Percentiles rank a stretch among this genome's conserved stretches.
Evolutionary conservation across 2,329 filamentous ascomycete species (phyloP).

Genomic region (Botryotinia calthae): DNA sequence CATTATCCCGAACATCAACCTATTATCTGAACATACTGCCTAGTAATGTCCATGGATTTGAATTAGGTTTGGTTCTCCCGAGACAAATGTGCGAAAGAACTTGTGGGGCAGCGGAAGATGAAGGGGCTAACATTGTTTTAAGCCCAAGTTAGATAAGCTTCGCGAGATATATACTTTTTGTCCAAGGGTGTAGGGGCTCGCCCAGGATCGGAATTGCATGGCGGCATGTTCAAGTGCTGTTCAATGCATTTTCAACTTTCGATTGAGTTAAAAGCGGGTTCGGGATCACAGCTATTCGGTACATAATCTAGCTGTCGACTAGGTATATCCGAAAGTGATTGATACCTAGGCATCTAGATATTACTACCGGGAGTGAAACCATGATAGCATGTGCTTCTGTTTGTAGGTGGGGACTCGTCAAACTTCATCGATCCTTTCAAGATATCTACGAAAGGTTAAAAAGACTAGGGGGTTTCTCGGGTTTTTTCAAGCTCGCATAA

Average conservation of each 20-base stretch:
- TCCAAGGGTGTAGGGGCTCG: background rate
- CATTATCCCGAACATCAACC: conserved; percentile 3
- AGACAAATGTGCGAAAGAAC: conserved; percentile 7
- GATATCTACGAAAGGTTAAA: background rate
- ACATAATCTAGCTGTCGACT: background rate
- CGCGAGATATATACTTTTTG: background rate
- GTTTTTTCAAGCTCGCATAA: background rate
- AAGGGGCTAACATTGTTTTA: background rate
- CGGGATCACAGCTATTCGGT: conserved; percentile 10
- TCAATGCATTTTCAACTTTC: conserved; percentile 11
- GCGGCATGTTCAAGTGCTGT: conserved; percentile 16
- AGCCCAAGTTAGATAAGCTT: conserved; percentile 10
- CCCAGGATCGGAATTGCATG: conserved; percentile 15
- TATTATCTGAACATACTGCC: background rate
- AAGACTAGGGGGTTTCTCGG: background rate
- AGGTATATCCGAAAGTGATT: background rate
- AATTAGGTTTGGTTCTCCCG: conserved; percentile 10
- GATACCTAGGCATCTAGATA: background rate
- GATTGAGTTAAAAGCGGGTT: conserved; percentile 10
- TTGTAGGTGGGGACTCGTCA: background rate
- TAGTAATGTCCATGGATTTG: background rate
- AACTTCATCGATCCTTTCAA: background rate
- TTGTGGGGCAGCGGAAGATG: conserved; percentile 16
- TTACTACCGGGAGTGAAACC: background rate
- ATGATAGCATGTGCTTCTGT: background rate